Conservation (phyloP, 331 rosid genomes). For the Malus hybrid region DNA sequence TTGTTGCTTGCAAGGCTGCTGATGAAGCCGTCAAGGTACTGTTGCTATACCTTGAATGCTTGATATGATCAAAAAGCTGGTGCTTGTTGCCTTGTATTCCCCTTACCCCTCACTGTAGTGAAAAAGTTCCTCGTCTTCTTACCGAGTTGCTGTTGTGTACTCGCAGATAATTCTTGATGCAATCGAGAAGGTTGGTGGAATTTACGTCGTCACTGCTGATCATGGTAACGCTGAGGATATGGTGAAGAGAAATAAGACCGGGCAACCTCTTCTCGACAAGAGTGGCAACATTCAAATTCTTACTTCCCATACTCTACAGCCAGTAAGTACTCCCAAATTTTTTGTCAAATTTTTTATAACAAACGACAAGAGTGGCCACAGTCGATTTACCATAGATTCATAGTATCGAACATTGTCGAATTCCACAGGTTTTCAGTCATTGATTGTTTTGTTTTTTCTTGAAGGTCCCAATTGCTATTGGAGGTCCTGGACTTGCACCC, state of each 20-base stretch:
- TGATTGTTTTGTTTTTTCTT: neutral
- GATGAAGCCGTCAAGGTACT: conserved; percentile 87
- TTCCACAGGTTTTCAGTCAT: neutral
- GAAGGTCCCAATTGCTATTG: conserved; percentile 94
- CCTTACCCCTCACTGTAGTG: neutral
- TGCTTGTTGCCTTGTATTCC: neutral
- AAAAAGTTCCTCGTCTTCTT: neutral
- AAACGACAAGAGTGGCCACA: neutral
- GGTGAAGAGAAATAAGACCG: conserved; percentile 89
- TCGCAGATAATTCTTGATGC: conserved; percentile 87
- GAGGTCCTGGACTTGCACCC: conserved; percentile 82
- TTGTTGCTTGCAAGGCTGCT: conserved; percentile 97
- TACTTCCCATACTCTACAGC: conserved; percentile 93
- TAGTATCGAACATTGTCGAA: too few relatives aligned
- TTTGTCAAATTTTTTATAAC: neutral
- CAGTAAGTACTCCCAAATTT: conserved; percentile 48
- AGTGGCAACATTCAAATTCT: conserved; percentile 80
- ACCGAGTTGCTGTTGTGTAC: neutral
- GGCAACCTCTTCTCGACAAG: conserved; percentile 77
- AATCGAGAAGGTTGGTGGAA: conserved; percentile 89
- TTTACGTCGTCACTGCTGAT: conserved; percentile 93
- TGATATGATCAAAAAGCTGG: neutral
- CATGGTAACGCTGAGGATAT: conserved; percentile 99
- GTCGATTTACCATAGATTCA: neutral
- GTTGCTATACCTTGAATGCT: neutral